Evolutionary conservation across 177 flowering plant genomes (phyloP).

Genomic region (Vitis hybrid): DNA sequence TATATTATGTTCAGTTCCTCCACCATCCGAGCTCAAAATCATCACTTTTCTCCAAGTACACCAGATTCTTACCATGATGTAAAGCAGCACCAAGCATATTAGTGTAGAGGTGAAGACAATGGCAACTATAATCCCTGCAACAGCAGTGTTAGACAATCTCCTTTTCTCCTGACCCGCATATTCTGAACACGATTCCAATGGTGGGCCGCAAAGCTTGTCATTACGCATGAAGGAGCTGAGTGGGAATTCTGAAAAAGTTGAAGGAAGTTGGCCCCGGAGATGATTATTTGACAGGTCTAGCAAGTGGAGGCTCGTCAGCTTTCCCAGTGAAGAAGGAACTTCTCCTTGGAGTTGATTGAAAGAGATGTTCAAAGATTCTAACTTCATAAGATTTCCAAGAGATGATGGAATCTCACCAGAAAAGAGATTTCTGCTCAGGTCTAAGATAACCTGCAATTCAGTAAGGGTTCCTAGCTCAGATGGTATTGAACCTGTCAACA

Average conservation of each 20-base stretch:
- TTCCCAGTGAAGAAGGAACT: constrained; percentile 66
- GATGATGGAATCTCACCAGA: constrained; percentile 78
- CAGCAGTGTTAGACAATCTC: constrained; percentile 49
- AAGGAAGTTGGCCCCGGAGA: constrained; percentile 68
- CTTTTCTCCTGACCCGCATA: constrained; percentile 17
- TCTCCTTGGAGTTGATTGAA: constrained; percentile 65
- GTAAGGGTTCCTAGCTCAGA: constrained; percentile 62
- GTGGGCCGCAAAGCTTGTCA: constrained; percentile 70
- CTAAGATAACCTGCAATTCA: constrained; percentile 76
- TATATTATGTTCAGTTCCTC: constrained; percentile 34
- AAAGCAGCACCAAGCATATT: constrained; percentile 67
- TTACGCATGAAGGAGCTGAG: constrained; percentile 62
- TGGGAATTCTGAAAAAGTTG: constrained; percentile 63
- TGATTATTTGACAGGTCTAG: constrained; percentile 73
- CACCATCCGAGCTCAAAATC: constrained; percentile 54
- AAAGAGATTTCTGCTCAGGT: constrained; percentile 61
- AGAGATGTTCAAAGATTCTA: constrained; percentile 80
- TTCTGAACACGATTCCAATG: constrained; percentile 43
- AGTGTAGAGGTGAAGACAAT: constrained; percentile 77
- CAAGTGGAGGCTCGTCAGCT: constrained; percentile 67
- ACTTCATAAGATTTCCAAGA: constrained; percentile 62
- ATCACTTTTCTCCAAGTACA: constrained; percentile 68
- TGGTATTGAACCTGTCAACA: constrained; percentile 67
- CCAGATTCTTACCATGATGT: constrained; percentile 87
- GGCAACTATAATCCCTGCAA: constrained; percentile 65